phyloP scores from a whole-genome alignment of 345 rosid species.

The Aethionema arabicum region DNA sequence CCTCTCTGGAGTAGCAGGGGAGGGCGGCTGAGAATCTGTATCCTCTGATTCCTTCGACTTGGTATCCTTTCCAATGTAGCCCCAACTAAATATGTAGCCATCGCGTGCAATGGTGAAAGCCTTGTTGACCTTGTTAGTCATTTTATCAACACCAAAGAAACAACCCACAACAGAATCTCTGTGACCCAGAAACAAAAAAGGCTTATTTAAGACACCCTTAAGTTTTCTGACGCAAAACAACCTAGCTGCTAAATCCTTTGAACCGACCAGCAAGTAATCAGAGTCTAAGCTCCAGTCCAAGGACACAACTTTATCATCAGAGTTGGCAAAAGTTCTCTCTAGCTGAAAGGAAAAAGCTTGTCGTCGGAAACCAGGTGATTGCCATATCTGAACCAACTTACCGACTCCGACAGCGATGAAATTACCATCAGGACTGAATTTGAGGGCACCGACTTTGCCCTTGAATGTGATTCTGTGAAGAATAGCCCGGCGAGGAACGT shows the following conservation, averaged over 20 bases:
- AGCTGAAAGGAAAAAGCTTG: conserved; percentile 71
- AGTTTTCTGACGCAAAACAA: conserved; percentile 63
- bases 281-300: conserved; percentile 83
- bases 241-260: conserved; percentile 83
- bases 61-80: conserved; percentile 39
- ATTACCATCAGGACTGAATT: conserved; percentile 78
- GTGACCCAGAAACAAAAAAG: conserved; percentile 80
- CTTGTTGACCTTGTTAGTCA: conserved; percentile 48
- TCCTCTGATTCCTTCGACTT: conserved; percentile 34
- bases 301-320: conserved; percentile 59
- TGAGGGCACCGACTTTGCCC: conserved; percentile 51
- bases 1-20: conserved; percentile 68
- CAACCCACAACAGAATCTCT: conserved; percentile 84
- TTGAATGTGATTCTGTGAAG: conserved; percentile 77
- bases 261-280: conserved; percentile 71
- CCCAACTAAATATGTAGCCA: conserved; percentile 80
- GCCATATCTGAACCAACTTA: conserved; percentile 87
- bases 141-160: conserved; percentile 78
- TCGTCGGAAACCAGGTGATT: conserved; percentile 74
- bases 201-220: conserved; percentile 60
- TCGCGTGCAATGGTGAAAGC: conserved; percentile 76
- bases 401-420: conserved; percentile 74
- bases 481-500: conserved; percentile 65
- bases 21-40: conserved; percentile 46
- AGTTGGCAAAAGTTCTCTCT: conserved; percentile 77